Evolutionary conservation across 1,284 basidiomycete species (phyloP).

Genomic region (Uromyces viciae-fabae): DNA sequence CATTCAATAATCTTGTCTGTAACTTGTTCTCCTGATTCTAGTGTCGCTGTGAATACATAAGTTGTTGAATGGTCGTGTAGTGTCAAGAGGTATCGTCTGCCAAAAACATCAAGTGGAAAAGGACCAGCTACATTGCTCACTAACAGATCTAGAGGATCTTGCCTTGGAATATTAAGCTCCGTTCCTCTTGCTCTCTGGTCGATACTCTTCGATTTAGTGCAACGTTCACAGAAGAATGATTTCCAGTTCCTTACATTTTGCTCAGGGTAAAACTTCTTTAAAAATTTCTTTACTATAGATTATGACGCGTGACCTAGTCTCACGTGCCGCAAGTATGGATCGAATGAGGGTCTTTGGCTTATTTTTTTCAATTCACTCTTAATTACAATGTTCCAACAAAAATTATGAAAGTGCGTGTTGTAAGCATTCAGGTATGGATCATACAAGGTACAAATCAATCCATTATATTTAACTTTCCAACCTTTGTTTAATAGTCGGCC

Average conservation of each 20-base stretch:
- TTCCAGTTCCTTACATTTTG: neutral
- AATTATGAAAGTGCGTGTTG: neutral
- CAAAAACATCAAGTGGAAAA: neutral
- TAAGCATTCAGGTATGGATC: neutral
- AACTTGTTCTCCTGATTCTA: neutral
- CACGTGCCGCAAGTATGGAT: neutral
- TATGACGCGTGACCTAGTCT: neutral
- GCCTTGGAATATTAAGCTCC: neutral
- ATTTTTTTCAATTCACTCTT: neutral
- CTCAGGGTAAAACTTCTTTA: neutral
- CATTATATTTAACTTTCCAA: neutral
- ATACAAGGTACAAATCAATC: neutral
- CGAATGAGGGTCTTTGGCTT: neutral
- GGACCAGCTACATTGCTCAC: neutral
- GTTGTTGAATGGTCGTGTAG: neutral
- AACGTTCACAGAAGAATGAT: conserved; percentile 8
- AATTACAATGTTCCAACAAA: neutral
- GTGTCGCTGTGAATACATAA: neutral
- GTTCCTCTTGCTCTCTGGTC: neutral
- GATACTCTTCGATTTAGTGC: neutral
- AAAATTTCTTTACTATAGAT: neutral
- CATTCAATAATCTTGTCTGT: neutral
- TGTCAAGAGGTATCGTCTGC: neutral
- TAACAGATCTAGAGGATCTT: neutral
- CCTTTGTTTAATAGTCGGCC: neutral